Conservation (phyloP, 2,329 filamentous ascomycete species). For the Penicillium concentricum region DNA sequence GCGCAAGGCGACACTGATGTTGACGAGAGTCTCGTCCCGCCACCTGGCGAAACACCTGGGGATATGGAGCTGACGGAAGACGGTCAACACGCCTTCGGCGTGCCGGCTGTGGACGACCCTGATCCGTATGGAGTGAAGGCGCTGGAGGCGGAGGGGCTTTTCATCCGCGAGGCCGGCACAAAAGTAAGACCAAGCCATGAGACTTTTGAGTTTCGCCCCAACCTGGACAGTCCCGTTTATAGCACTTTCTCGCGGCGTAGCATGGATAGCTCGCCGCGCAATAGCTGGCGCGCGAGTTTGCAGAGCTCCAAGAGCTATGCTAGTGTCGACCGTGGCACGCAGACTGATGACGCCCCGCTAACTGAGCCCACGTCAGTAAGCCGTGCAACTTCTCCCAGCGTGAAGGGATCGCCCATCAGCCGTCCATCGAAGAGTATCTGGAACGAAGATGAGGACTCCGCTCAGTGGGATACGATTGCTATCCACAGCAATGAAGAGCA, state of each 20-base stretch:
- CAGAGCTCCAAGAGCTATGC: constrained; percentile 58
- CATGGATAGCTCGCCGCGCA: constrained; percentile 59
- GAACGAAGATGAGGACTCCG: constrained; percentile 21
- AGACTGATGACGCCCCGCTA: constrained; percentile 59
- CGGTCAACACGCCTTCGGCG: constrained; percentile 60
- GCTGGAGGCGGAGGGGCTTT: constrained; percentile 77
- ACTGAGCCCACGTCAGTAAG: constrained; percentile 34
- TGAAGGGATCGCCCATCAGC: constrained; percentile 22
- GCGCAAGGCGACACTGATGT: constrained; percentile 80
- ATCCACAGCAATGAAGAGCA: constrained; percentile 15
- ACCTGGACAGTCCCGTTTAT: constrained; percentile 68
- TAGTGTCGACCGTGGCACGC: constrained; percentile 62
- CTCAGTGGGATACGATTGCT: constrained; percentile 28
- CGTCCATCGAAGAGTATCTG: constrained; percentile 17
- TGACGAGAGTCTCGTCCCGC: constrained; percentile 65
- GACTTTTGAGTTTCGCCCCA: constrained; percentile 78
- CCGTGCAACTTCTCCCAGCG: constrained; percentile 36
- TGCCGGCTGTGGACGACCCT: constrained; percentile 76
- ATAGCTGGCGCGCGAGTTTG: constrained; percentile 71
- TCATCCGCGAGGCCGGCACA: constrained; percentile 86
- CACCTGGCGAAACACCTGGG: constrained; percentile 69
- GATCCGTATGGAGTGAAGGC: constrained; percentile 91
- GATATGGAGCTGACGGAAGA: constrained; percentile 60
- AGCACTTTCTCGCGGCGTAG: constrained; percentile 63
- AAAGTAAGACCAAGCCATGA: constrained; percentile 71